Evolutionary conservation across 805 yeast genomes (phyloP).

Genomic region (Komagataella mondaviorum): DNA sequence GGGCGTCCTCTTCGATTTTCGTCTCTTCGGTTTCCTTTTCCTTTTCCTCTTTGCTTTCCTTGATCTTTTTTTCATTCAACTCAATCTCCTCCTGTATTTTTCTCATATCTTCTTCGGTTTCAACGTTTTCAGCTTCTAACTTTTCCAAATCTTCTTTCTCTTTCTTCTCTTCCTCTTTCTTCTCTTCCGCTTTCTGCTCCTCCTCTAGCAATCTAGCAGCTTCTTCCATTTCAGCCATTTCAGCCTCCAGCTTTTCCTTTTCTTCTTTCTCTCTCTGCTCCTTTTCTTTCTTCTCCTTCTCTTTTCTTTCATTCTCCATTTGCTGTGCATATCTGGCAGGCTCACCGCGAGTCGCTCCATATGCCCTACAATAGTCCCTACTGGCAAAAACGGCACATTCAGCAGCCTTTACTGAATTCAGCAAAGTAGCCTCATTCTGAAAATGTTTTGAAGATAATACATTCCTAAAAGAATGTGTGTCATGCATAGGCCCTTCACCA

Average conservation of each 20-base stretch:
- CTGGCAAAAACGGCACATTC: conserved; percentile 19
- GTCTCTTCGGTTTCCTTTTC: not conserved
- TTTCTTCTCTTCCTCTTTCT: too few species aligned
- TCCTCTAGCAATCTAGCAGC: not conserved
- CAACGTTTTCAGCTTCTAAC: not conserved
- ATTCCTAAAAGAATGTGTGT: not conserved
- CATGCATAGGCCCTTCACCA: not conserved
- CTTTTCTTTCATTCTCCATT: not conserved
- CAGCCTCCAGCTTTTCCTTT: not conserved
- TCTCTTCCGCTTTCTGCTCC: not conserved
- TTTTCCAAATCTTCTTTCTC: not conserved
- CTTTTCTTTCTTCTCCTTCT: not conserved
- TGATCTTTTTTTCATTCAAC: not conserved
- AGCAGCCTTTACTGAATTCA: conserved; percentile 9
- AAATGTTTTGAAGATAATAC: not conserved
- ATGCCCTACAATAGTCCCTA: conserved; percentile 14
- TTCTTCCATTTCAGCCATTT: not conserved
- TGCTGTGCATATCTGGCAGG: not conserved
- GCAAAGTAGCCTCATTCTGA: not conserved
- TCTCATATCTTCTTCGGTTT: not conserved
- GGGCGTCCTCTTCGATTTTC: too few species aligned
- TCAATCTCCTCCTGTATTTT: not conserved
- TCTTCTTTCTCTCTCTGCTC: not conserved
- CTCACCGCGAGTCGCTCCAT: conserved; percentile 10
- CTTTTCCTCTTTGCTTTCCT: not conserved